Evolutionary conservation across 495 filamentous ascomycete species (phyloP).

Genomic region (Aspergillus conjunctus): DNA sequence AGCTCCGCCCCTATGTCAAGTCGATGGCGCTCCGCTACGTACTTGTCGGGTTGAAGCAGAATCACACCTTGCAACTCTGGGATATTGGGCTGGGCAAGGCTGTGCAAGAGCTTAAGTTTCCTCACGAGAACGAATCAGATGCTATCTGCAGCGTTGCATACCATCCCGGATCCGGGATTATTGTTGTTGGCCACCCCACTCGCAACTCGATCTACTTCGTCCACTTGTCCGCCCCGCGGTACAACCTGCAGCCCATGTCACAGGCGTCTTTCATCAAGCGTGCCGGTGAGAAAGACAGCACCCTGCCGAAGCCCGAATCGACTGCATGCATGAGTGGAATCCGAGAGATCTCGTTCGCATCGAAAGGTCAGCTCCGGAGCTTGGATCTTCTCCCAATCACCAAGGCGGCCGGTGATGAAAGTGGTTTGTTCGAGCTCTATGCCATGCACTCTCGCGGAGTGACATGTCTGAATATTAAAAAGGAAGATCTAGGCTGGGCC

Average conservation of each 20-base stretch:
- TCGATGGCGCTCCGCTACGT: conserved; percentile 87
- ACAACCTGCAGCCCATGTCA: conserved; percentile 74
- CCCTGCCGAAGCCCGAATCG: conserved; percentile 79
- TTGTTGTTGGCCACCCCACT: conserved; percentile 93
- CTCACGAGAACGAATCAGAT: conserved; percentile 95
- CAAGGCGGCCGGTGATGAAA: conserved; percentile 53
- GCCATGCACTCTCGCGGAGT: conserved; percentile 97
- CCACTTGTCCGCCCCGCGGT: conserved; percentile 88
- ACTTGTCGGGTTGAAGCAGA: conserved; percentile 97
- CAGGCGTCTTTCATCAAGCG: conserved; percentile 85
- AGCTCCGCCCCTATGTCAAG: conserved; percentile 85
- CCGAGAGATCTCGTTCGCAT: conserved; percentile 87
- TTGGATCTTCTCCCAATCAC: conserved; percentile 75
- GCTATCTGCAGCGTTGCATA: conserved; percentile 95
- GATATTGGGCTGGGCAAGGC: conserved; percentile 93
- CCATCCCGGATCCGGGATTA: conserved; percentile 84
- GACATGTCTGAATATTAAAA: conserved; percentile 78
- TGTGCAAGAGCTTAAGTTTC: conserved; percentile 95
- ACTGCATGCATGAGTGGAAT: conserved; percentile 96
- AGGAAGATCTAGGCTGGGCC: conserved; percentile 86
- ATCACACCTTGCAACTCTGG: conserved; percentile 98
- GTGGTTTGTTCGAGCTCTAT: conserved; percentile 85
- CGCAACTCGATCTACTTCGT: conserved; percentile 97
- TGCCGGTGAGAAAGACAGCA: conserved; percentile 69
- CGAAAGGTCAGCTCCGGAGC: conserved; percentile 86